A percentile compares a stretch with the other conserved stretches of the same genome.
Evolutionary conservation across 179 eudicot species (phyloP).

Genomic region (Carnegiea gigantea): DNA sequence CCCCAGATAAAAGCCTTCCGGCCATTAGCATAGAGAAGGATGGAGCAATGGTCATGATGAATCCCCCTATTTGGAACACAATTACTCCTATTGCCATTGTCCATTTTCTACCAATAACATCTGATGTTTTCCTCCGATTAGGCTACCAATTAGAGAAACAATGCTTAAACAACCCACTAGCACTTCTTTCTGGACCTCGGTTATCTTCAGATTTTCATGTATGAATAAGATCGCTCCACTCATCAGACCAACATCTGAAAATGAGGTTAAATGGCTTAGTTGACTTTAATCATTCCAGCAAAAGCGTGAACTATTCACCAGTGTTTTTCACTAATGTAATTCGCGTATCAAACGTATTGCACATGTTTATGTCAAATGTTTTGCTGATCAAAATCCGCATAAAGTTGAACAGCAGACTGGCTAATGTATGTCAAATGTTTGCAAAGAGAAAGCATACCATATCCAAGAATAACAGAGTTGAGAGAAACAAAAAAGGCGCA

Average conservation of each 20-base stretch:
- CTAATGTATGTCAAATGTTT: background rate
- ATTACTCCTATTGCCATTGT: conserved; percentile 42
- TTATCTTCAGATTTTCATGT: conserved; percentile 40
- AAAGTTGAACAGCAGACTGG: background rate
- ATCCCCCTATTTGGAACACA: conserved; percentile 39
- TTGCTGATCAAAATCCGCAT: background rate
- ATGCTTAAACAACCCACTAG: conserved; percentile 43
- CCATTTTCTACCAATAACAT: conserved; percentile 44
- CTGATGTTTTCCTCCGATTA: conserved; percentile 44
- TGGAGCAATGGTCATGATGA: conserved; percentile 43
- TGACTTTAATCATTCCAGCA: background rate
- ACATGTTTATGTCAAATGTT: too few relatives aligned
- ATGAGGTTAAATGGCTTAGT: background rate
- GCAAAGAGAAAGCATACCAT: conserved; percentile 29
- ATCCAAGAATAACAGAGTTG: conserved; percentile 48
- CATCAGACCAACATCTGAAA: conserved; percentile 48
- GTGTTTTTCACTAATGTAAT: background rate
- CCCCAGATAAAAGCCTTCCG: conserved; percentile 44
- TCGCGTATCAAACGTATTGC: too few relatives aligned
- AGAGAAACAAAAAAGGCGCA: conserved; percentile 46
- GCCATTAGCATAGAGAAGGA: conserved; percentile 34
- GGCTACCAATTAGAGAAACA: conserved; percentile 36
- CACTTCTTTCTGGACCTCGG: conserved; percentile 40
- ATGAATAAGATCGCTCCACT: conserved; percentile 51
- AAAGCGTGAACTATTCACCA: background rate